A percentile compares a stretch with the other conserved stretches of the same genome.
Evolutionary conservation across 352 stramenopile genomes (phyloP).

Genomic region (Halophytophthora polymorphica): DNA sequence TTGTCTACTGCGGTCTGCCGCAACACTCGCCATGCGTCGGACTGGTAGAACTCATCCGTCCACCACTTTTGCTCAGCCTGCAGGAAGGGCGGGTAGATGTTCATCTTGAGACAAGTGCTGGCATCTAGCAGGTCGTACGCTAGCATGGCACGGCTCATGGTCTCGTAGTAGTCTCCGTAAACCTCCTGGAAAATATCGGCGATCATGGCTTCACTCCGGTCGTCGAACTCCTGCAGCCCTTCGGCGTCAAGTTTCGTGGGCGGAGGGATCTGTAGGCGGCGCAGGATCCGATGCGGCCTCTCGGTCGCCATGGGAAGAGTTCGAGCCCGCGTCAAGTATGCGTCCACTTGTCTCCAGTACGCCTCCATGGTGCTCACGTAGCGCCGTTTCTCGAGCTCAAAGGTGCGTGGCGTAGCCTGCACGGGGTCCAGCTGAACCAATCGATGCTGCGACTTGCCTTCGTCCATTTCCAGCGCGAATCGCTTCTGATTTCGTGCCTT

Average conservation of each 20-base stretch:
- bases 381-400: constrained; percentile 71
- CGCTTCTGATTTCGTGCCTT: constrained; percentile 19
- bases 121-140: constrained; percentile 87
- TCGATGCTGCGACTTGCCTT: constrained; percentile 17
- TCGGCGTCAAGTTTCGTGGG: constrained; percentile 39
- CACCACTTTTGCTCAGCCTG: constrained; percentile 84
- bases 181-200: constrained; percentile 75
- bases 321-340: constrained; percentile 46
- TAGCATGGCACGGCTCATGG: constrained; percentile 76
- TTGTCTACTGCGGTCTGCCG: constrained; percentile 72
- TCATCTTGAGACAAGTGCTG: constrained; percentile 57
- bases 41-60: constrained; percentile 70
- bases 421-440: constrained; percentile 41
- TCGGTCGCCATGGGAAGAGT: constrained; percentile 63
- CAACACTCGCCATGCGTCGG: constrained; percentile 76
- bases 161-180: constrained; percentile 77
- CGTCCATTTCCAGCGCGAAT: constrained; percentile 43
- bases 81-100: constrained; percentile 83
- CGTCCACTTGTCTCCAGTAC: constrained; percentile 81
- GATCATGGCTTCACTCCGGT: constrained; percentile 65
- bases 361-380: constrained; percentile 81
- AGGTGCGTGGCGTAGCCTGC: constrained; percentile 58
- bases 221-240: constrained; percentile 50
- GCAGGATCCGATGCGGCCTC: constrained; percentile 56
- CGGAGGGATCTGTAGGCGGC: constrained; percentile 67